phyloP scores from a whole-genome alignment of 495 filamentous ascomycete genomes.

The Pseudoneurospora amorphoporcata region DNA sequence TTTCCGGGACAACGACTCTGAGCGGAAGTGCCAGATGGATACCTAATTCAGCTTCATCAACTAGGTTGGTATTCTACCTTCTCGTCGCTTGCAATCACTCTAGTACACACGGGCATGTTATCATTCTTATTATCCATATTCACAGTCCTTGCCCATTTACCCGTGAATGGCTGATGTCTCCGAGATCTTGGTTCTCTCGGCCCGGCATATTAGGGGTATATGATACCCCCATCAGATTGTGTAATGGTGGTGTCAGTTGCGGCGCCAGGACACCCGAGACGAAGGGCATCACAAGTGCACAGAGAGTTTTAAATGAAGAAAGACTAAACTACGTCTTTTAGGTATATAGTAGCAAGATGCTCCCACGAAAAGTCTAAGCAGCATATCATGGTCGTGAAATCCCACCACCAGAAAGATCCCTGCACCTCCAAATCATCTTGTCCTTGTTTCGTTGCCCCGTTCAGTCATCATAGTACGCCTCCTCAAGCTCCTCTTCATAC shows the following conservation, averaged over 20 bases:
- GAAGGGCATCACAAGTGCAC: background rate
- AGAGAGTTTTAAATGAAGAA: background rate
- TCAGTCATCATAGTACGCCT: slow-evolving; percentile 34
- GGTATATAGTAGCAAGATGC: background rate
- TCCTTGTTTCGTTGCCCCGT: background rate
- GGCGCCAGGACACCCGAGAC: background rate
- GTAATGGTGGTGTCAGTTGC: background rate
- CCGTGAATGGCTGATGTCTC: background rate
- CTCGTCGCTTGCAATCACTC: background rate
- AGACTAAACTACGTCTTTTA: background rate
- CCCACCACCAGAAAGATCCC: background rate
- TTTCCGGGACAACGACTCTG: background rate
- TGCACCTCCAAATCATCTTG: background rate
- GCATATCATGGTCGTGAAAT: background rate
- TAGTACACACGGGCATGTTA: background rate
- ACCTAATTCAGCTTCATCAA: background rate
- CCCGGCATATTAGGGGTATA: background rate
- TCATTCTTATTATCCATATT: background rate
- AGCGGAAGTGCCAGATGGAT: background rate
- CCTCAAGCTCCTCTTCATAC: slow-evolving; percentile 40
- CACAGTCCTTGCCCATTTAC: background rate
- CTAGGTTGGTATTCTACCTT: background rate
- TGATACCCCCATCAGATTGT: background rate
- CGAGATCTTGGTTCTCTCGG: background rate
- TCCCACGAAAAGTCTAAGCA: background rate